A percentile compares a stretch with the other conserved stretches of the same genome.
Evolutionary conservation across 495 filamentous ascomycete genomes (phyloP).

Genomic region (Aspergillus saccharolyticus): DNA sequence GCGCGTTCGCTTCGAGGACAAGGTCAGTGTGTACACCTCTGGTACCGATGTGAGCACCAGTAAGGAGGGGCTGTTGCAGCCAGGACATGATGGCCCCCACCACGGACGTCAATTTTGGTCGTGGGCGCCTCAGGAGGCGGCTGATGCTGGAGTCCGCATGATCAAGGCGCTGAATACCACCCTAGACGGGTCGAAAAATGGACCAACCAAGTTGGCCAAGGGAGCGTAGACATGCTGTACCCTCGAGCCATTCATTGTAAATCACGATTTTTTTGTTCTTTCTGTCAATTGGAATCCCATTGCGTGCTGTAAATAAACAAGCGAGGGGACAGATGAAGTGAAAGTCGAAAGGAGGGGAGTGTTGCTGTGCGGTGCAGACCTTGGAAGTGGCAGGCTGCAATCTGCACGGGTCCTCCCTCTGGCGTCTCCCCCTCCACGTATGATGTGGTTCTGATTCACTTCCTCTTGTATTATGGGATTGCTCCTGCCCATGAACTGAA

Average conservation of each 20-base stretch:
- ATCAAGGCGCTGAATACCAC: slow-evolving; percentile 30
- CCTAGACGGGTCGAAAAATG: background rate
- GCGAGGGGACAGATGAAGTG: too few species aligned
- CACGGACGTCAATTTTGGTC: slow-evolving; percentile 35
- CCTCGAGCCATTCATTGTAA: background rate
- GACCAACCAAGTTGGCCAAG: slow-evolving; percentile 6
- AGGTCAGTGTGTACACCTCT: slow-evolving; percentile 33
- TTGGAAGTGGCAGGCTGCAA: background rate
- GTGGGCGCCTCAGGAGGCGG: slow-evolving; percentile 19
- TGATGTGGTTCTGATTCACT: too few species aligned
- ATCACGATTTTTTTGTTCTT: background rate
- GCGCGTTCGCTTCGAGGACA: slow-evolving; percentile 37
- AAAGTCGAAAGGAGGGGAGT: too few species aligned
- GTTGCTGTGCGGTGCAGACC: too few species aligned
- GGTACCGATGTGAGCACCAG: slow-evolving; percentile 13
- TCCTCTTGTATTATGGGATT: too few species aligned
- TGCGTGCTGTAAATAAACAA: background rate
- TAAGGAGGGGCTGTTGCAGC: slow-evolving; percentile 18
- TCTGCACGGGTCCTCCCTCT: background rate
- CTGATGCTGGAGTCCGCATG: slow-evolving; percentile 33
- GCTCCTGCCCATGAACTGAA: background rate
- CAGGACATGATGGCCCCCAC: slow-evolving; percentile 25
- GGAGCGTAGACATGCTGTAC: slow-evolving; percentile 1
- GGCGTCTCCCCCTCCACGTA: too few species aligned
- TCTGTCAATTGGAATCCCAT: background rate